Evolutionary conservation across 805 yeast species (phyloP), one percentile per base, ranked within the genome.

Genomic region (Candida xyloterini): DNA sequence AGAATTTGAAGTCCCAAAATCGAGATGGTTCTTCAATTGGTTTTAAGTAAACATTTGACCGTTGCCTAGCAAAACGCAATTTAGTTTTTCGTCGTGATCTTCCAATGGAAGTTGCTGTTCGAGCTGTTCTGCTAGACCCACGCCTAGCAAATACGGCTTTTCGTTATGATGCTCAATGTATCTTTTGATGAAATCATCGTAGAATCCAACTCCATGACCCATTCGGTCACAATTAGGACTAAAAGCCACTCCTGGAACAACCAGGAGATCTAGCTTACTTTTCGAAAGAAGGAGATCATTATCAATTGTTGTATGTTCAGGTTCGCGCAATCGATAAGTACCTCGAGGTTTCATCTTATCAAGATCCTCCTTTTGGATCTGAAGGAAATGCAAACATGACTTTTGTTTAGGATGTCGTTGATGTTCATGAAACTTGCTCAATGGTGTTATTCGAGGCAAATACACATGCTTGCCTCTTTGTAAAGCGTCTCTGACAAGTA

Each of bases 121-220:
- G 16, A 84, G 46, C 55, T 86, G 95, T 51, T 79, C 79, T 10
- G 60, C 45, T n/a, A 85, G 62, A 0, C 88, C 88, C 3, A 84
- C 57, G 0, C 90, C 95, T 1, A 86, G 54, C 24, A 79, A 51
- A 25, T 55, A 57, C 0, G 84, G 83, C 13, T 38, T 42, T 41
- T 50, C 30, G 27, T 48, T 23, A 64, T 62, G 55, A 5, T 18
- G 27, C 54, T 70, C 59, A 7, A 46, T 16, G 49, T 78, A 78
- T 35, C 83, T 63, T 32, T 69, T 64, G 29, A 84, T 71, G 52
- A 70, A 84, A 51, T 82, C 87, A 58, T 91, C 99, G 59, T 93
- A 91, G 59, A 77, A 89, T 0, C 97, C 99, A 5, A 81, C 91
- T 1, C 99, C 99, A 57, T 88, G 95, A 1, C 99, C 99, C 38